Conservation (phyloP, 2,329 filamentous ascomycete species). For the Pseudogymnoascus sp. region DNA sequence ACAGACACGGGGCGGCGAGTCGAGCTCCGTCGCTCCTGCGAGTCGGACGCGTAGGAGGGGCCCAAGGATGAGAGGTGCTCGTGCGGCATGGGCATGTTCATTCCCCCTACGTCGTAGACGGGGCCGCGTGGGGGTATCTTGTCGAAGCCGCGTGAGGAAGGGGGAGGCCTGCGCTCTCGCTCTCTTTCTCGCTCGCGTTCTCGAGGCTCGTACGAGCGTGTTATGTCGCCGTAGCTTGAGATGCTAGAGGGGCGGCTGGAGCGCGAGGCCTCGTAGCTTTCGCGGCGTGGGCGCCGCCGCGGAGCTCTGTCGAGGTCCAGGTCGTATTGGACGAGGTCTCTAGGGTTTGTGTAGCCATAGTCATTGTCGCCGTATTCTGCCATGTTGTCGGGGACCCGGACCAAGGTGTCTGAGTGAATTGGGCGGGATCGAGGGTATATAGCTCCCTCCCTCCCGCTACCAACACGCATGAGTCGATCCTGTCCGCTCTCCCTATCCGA, state of each 20-base stretch:
- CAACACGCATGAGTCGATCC: conserved; percentile 15
- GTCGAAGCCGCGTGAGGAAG: conserved; percentile 62
- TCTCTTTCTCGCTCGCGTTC: conserved; percentile 19
- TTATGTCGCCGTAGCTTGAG: conserved; percentile 21
- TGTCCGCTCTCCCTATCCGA: conserved; percentile 18
- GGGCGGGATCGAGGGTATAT: conserved; percentile 21
- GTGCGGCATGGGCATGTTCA: not conserved
- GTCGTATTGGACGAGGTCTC: conserved; percentile 54
- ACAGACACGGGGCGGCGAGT: conserved; percentile 22
- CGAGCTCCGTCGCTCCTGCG: conserved; percentile 30
- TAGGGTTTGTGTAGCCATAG: conserved; percentile 56
- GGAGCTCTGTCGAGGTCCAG: conserved; percentile 41
- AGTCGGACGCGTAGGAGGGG: conserved; percentile 26
- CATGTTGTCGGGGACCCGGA: conserved; percentile 34
- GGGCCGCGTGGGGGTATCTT: conserved; percentile 45
- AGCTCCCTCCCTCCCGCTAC: conserved; percentile 17
- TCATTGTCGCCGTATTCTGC: conserved; percentile 48
- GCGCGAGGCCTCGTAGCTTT: conserved; percentile 44
- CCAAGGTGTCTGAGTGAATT: conserved; percentile 16
- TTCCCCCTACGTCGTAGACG: not conserved
- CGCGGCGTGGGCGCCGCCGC: conserved; percentile 36
- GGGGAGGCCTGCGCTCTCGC: conserved; percentile 44
- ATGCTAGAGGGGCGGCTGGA: conserved; percentile 23
- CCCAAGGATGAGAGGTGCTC: not conserved
- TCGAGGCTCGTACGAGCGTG: conserved; percentile 33